A percentile compares a stretch with the other conserved stretches of the same genome.
Conservation (phyloP, 2,329 filamentous ascomycete species). For the Trichoderma sp. region DNA sequence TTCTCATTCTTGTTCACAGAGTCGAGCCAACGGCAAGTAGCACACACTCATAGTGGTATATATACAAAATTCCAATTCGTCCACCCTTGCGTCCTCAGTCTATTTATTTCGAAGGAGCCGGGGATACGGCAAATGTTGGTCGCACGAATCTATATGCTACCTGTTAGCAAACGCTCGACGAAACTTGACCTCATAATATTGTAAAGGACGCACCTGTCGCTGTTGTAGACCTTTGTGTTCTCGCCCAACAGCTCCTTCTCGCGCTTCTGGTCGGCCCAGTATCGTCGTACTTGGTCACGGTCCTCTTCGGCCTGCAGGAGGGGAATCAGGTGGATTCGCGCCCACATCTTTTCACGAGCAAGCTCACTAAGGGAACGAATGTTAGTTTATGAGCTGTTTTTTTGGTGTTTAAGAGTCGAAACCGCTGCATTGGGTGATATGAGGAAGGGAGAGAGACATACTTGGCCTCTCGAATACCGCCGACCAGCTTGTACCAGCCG, state of each 20-base stretch:
- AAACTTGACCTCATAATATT: background rate
- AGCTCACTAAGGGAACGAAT: slow-evolving; percentile 64
- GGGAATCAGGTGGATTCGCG: slow-evolving; percentile 90
- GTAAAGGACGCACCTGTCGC: slow-evolving; percentile 65
- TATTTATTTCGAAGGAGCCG: slow-evolving; percentile 58
- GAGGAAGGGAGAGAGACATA: slow-evolving; percentile 45
- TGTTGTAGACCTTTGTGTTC: slow-evolving; percentile 82
- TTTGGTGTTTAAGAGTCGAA: background rate
- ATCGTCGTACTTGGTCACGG: slow-evolving; percentile 84
- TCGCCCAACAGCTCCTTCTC: slow-evolving; percentile 88
- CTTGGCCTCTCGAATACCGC: slow-evolving; percentile 89
- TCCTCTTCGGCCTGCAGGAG: slow-evolving; percentile 95
- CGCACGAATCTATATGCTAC: slow-evolving; percentile 64
- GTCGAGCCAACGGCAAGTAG: background rate
- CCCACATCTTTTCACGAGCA: slow-evolving; percentile 97
- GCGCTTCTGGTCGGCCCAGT: slow-evolving; percentile 80
- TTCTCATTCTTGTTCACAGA: background rate
- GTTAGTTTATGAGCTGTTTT: slow-evolving; percentile 1
- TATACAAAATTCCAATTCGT: slow-evolving; percentile 19
- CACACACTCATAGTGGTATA: slow-evolving; percentile 17
- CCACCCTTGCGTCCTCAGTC: slow-evolving; percentile 12
- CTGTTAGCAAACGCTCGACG: background rate
- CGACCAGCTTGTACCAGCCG: slow-evolving; percentile 82
- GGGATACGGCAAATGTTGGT: slow-evolving; percentile 74
- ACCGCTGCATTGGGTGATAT: background rate